Percentiles rank a stretch among this genome's conserved stretches.
phyloP scores from a whole-genome alignment of 306 rosid genomes.

The Pyrus pyrifolia region DNA sequence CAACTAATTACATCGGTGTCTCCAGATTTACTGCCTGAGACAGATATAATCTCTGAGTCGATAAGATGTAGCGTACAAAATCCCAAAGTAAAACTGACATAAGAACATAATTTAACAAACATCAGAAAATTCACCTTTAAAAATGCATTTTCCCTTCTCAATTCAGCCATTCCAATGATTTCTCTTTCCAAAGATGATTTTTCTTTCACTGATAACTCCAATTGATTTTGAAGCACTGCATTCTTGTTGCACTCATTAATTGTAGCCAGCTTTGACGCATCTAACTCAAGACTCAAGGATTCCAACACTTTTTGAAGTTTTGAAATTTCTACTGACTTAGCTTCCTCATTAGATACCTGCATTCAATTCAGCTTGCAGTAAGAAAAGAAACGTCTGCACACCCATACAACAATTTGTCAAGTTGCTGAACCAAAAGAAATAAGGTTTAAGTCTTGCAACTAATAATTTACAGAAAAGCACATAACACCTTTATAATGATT shows the following conservation, averaged over 20 bases:
- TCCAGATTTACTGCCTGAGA: not conserved
- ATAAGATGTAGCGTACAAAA: not conserved
- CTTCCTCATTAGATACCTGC: slow-evolving; percentile 91
- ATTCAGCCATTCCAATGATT: slow-evolving; percentile 50
- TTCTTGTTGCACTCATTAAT: slow-evolving; percentile 93
- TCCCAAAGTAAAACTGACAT: not conserved
- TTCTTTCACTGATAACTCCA: slow-evolving; percentile 69
- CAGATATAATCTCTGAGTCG: not conserved
- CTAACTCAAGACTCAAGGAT: slow-evolving; percentile 77
- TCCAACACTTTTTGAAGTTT: slow-evolving; percentile 66
- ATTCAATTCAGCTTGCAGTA: slow-evolving; percentile 17
- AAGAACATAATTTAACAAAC: not conserved
- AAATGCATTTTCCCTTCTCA: slow-evolving; percentile 66
- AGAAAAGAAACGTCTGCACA: slow-evolving; percentile 12
- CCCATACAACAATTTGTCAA: not conserved
- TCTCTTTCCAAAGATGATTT: slow-evolving; percentile 75
- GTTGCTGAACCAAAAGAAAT: not conserved
- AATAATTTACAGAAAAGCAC: not conserved
- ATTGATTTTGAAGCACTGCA: slow-evolving; percentile 79
- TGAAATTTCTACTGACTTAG: slow-evolving; percentile 59
- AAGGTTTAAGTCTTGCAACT: not conserved
- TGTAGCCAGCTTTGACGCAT: slow-evolving; percentile 77
- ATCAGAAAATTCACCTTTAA: slow-evolving; percentile 50
- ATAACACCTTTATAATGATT: not conserved
- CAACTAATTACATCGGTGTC: not conserved